phyloP scores from a whole-genome alignment of 257 asterid species.

The Verbascum thapsus region DNA sequence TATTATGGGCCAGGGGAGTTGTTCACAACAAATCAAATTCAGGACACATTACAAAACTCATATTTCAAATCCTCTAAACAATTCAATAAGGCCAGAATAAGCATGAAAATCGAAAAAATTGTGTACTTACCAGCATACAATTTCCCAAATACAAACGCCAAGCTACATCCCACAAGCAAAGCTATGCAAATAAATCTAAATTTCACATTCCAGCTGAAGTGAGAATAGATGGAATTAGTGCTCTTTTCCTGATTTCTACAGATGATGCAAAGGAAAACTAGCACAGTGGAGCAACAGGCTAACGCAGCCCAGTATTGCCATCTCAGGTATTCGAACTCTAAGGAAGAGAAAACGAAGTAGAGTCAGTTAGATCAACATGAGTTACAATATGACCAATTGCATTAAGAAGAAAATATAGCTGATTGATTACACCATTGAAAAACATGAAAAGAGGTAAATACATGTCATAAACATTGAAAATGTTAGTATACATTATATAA shows the following conservation, averaged over 20 bases:
- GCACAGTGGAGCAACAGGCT: slow-evolving; percentile 65
- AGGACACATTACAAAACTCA: neutral
- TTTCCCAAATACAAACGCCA: slow-evolving; percentile 41
- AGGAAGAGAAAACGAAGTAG: slow-evolving; percentile 29
- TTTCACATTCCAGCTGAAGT: slow-evolving; percentile 35
- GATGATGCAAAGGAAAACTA: slow-evolving; percentile 50
- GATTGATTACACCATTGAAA: neutral
- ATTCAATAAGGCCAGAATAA: neutral
- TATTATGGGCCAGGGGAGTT: neutral
- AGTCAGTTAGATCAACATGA: slow-evolving; percentile 18
- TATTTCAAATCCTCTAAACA: slow-evolving; percentile 23
- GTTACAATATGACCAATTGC: no score
- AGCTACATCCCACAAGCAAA: slow-evolving; percentile 48
- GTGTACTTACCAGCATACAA: slow-evolving; percentile 42
- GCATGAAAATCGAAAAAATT: neutral
- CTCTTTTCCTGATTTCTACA: slow-evolving; percentile 41
- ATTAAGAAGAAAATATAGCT: no score
- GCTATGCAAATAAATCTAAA: slow-evolving; percentile 44
- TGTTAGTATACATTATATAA: no score
- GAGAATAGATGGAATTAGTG: slow-evolving; percentile 25
- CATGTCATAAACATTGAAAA: neutral
- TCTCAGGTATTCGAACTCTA: slow-evolving; percentile 77
- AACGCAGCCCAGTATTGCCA: slow-evolving; percentile 81
- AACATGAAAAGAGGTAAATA: neutral
- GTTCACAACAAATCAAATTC: no score